Percentiles rank a stretch among this genome's conserved stretches.
Conservation (phyloP, 495 filamentous ascomycete genomes). For the Cercophora newfieldiana region DNA sequence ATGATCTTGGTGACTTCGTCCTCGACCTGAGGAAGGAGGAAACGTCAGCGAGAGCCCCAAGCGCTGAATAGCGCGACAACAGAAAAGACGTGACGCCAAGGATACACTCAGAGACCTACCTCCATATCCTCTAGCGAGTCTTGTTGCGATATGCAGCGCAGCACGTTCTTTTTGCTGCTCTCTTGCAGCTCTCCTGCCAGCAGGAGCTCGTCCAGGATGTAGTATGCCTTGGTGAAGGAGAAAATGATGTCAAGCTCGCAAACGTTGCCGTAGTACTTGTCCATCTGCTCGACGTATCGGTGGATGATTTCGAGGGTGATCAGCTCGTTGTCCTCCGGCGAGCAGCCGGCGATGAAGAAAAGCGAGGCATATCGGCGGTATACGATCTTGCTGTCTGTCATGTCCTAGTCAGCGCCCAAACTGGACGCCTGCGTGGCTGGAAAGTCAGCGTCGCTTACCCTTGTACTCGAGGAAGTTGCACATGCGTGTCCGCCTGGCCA, state of each 20-base stretch:
- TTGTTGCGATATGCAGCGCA: conserved; percentile 91
- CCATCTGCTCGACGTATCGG: conserved; percentile 99
- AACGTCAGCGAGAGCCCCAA: conserved; percentile 53
- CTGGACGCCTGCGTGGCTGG: not conserved
- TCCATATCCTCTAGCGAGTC: conserved; percentile 96
- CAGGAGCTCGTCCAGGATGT: conserved; percentile 95
- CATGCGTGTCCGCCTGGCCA: conserved; percentile 94
- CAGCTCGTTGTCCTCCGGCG: conserved; percentile 93
- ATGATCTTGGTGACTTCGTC: conserved; percentile 96
- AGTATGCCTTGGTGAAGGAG: conserved; percentile 91
- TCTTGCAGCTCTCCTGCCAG: conserved; percentile 97
- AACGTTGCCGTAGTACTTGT: conserved; percentile 99
- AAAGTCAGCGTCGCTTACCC: conserved; percentile 59
- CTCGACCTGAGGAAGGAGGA: conserved; percentile 71
- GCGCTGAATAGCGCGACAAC: not conserved
- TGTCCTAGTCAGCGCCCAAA: conserved; percentile 20
- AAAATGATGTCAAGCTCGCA: conserved; percentile 99
- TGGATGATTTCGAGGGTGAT: conserved; percentile 98
- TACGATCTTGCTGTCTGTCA: conserved; percentile 89
- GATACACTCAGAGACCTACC: conserved; percentile 58
- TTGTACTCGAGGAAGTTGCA: conserved; percentile 99
- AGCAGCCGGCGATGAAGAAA: conserved; percentile 98
- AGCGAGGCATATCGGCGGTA: conserved; percentile 98
- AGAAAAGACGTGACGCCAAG: not conserved
- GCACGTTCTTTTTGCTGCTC: conserved; percentile 97